Percentiles rank a stretch among this genome's conserved stretches.
phyloP scores from a whole-genome alignment of 106 monocot genomes.

The Triglochin maritima region DNA sequence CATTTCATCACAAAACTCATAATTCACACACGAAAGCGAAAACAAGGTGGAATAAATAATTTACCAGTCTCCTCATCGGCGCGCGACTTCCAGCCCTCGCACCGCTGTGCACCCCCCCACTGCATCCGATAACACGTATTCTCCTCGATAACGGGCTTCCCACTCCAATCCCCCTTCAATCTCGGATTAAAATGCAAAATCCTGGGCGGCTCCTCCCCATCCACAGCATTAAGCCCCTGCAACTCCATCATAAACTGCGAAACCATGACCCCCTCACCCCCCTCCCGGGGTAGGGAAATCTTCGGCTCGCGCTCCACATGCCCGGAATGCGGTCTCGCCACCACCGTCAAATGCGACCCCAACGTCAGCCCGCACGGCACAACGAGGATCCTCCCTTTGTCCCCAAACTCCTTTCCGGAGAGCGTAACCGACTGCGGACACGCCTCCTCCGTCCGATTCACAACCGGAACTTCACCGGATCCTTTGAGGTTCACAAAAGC shows the following conservation, averaged over 20 bases:
- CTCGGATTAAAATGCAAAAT: conserved; percentile 90
- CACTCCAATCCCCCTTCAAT: conserved; percentile 91
- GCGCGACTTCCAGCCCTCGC: conserved; percentile 75
- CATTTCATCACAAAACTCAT: no score
- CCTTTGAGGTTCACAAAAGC: conserved; percentile 28
- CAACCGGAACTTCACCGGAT: background rate
- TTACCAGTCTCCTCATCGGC: conserved; percentile 89
- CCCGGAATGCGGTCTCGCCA: conserved; percentile 39
- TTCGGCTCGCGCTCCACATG: conserved; percentile 60
- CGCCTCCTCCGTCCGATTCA: conserved; percentile 19
- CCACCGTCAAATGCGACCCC: conserved; percentile 75
- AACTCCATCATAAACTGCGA: conserved; percentile 98
- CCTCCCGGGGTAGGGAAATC: conserved; percentile 46
- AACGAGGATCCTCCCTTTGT: conserved; percentile 37
- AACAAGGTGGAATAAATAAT: background rate
- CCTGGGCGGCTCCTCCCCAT: conserved; percentile 87
- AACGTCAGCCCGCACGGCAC: conserved; percentile 87
- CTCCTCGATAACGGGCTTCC: conserved; percentile 74
- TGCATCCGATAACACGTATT: conserved; percentile 96
- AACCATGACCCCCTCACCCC: conserved; percentile 59
- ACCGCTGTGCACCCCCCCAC: conserved; percentile 64
- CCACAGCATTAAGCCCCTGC: conserved; percentile 79
- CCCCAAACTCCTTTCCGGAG: conserved; percentile 29
- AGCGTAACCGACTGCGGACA: conserved; percentile 70
- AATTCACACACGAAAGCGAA: no score